These are phyloP conservation scores for Claviceps fusiformis DNA, from an alignment of 2,329 filamentous ascomycete species.

Conservation along the genomic window DNA sequence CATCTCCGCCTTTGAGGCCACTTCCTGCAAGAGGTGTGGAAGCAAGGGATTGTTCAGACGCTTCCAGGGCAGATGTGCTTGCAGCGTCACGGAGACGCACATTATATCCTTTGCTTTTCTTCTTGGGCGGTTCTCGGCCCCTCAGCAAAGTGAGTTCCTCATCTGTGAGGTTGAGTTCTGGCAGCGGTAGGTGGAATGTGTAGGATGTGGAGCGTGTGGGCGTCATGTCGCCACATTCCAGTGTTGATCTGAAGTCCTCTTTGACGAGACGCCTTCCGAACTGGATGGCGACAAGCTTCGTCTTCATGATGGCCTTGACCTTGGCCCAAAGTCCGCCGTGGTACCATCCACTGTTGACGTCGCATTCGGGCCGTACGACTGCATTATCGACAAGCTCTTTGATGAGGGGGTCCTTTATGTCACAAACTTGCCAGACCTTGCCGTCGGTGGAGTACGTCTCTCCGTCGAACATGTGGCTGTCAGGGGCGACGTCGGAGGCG, in stretches of 20 bases:
- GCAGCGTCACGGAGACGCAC: constrained; percentile 16
- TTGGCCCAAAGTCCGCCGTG: constrained; percentile 71
- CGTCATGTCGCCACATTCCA: constrained; percentile 22
- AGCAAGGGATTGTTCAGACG: constrained; percentile 7
- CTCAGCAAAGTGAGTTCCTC: constrained; percentile 22
- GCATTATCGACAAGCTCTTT: constrained; percentile 49
- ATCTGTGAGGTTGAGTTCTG: constrained; percentile 21
- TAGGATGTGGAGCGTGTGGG: constrained; percentile 17
- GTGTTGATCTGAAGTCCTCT: constrained; percentile 22
- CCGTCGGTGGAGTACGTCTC: constrained; percentile 61
- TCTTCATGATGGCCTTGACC: constrained; percentile 74
- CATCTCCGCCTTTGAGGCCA: constrained; percentile 5
- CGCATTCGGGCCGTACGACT: constrained; percentile 44
- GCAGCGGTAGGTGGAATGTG: constrained; percentile 21
- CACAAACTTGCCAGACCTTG: constrained; percentile 89
- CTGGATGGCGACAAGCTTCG: constrained; percentile 61
- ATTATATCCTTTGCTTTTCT: constrained; percentile 23
- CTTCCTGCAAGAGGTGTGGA: constrained; percentile 2
- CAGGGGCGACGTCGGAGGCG: constrained; percentile 24
- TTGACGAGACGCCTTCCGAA: constrained; percentile 35
- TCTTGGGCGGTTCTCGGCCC: constrained; percentile 22
- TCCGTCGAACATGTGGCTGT: constrained; percentile 73
- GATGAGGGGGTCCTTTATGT: constrained; percentile 72
- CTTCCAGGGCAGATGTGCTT: constrained; percentile 8
- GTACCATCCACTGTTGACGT: constrained; percentile 68